Base-by-base conservation (phyloP, 352 stramenopile genomes). In the Phytophthora tubulina region DNA sequence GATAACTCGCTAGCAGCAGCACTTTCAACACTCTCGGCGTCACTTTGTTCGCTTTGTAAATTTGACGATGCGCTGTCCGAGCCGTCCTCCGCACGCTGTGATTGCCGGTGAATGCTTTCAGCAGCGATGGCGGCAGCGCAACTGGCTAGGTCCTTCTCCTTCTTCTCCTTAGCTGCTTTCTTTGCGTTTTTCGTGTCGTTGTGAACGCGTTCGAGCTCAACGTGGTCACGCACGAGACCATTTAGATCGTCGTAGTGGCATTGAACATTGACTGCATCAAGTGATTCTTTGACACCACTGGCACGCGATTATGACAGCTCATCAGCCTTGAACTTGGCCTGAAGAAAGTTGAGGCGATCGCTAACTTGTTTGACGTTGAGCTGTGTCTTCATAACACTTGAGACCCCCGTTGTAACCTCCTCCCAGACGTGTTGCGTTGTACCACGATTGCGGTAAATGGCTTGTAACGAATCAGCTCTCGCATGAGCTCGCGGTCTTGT, bases 231-330 rank as follows among this genome's bases (percentile, higher is more conserved):
- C 21, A 63, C 27, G 2, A 63, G 56, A 4, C 56, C 42, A 27
- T 35, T 32, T 15, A 42, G 44, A 32, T 63, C 56, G 6, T 63
- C 44, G 42, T 63, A 63, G 56, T 63, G 42, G 51, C 56, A 55
- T 31, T 55, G 56, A 14, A 54, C 33, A 15, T 65, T 65, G 7
- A 65, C 44, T 3, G 57, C 45, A 21, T 65, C 6, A 30, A 65
- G 32, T 0, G 57, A 21, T 30, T 65, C 57, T 21, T 65, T 44
- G 9, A 56, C 21, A 32, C 57, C 57, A 31, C 57, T 65, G 2
- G 32, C 57, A 32, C 44, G n/a, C 13, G 44, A 35, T 1, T 32
- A 48, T 14, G 31, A 15, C 10, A 39, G 8, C 27, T 65, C 57
- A 6, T 27, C 44, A 38, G 32, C 57, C 9, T 56, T 55, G 14